Base-by-base conservation (phyloP, 805 yeast species). In the Teunomyces panamensis region DNA sequence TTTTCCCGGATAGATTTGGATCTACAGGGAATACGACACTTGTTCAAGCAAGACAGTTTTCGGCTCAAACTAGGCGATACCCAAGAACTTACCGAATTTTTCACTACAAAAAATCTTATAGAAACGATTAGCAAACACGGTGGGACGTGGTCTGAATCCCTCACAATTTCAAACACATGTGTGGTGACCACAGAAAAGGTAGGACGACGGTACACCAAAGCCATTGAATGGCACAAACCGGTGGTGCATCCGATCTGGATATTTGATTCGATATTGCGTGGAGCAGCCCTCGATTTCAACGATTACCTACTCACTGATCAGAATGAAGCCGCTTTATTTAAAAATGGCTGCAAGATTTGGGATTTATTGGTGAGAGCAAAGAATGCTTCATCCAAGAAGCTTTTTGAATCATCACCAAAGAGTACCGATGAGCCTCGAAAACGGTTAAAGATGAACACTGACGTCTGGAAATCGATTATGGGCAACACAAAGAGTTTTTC, bases 161-260 rank as follows among this genome's bases (percentile, higher is more conserved):
- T 83, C 32, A 75, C 81, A 2, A 64, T 67, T 7, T 63, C 70
- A 5, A 71, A 71, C 42, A 55, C 71, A 2, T 69, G 76, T 49
- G 64, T 83, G 0, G 69, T 83, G 3, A 74, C 82, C n/a, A 71
- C 80, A 27, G 80, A 75, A 42, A 63, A 62, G 24, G 57, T 64
- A 13, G 89, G 89, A 0, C 75, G 70, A 48, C 56, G 87, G 44
- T 82, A 71, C 55, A 65, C 65, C 11, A 78, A 78, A 56, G 83
- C 83, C 3, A 35, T 72, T 2, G 79, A 78, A 56, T 78, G 83
- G 83, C 64, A 66, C 9, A 74, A 74, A 4, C 80, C 81, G 1
- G 72, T 72, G 1, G 73, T 78, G 27, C 81, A 78, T 56, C 83
- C 84, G 0, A 56, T 70, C 32, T 79, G 79, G 78, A 61, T 80